Base-by-base conservation (phyloP, 257 asterid genomes). In the Thymus mandschuricus region DNA sequence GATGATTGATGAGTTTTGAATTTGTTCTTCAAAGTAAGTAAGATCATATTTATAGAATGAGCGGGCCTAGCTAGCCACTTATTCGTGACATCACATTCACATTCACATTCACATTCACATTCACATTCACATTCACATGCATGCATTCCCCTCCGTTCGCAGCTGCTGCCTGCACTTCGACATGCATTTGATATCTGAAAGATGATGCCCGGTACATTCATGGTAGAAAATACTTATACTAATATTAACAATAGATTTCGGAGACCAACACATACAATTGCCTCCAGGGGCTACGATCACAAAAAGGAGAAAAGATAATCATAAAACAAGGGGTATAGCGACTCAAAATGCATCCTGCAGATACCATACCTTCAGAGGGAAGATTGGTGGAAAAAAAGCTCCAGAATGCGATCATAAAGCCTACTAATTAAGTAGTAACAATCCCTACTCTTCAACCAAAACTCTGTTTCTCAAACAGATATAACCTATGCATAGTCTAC, bases 111-210 rank as follows among this genome's bases (percentile, higher is more conserved):
- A 21, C 21, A 21, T 21, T 21, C 21, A 21, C 21, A 21, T 21
- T 21, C 21, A 21, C 21, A 21, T 21, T 21, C 21, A 21, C 21
- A 21, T 21, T 21, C 21, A 21, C 21, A 21, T 21, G 21, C 21
- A 21, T 21, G 21, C 21, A 21, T 21, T 21, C 21, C 21, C 21
- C 21, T 21, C 21, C 21, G 21, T 21, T 21, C 21, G 21, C 21
- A 21, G 21, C 21, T 21, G 21, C 21, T 21, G 21, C 21, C 21
- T 21, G 21, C 21, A 21, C 21, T 21, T 21, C 21, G 21, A 21
- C 21, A 21, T 21, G 21, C 21, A 21, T 21, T 21, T 21, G 97
- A 81, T 92, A 95, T 81, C 99, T 95, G 88, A 73, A 78, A 71
- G 57, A 76, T 69, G 48, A 63, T 68, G 80, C 48, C 52, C 59